phyloP scores from a whole-genome alignment of 2,329 filamentous ascomycete genomes.

The Blastomyces percursus region DNA sequence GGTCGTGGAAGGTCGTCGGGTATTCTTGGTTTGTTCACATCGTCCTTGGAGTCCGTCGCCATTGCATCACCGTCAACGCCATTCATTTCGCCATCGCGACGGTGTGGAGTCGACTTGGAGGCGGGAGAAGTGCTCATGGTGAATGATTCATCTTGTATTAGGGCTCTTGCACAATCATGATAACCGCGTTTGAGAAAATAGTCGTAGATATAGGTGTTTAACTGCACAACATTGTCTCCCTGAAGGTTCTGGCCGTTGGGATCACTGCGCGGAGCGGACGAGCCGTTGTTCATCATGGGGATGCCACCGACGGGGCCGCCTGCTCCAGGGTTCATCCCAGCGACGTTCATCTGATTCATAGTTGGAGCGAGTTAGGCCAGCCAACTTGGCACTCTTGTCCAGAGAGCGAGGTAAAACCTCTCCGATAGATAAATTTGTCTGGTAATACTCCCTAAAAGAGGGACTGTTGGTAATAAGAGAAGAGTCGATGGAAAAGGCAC shows the following conservation, averaged over 20 bases:
- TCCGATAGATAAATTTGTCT: background rate
- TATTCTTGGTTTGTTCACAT: slow-evolving; percentile 56
- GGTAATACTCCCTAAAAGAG: background rate
- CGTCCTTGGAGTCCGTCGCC: slow-evolving; percentile 75
- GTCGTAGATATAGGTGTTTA: slow-evolving; percentile 59
- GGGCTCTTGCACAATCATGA: slow-evolving; percentile 67
- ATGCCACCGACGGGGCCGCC: slow-evolving; percentile 48
- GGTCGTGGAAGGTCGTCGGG: slow-evolving; percentile 65
- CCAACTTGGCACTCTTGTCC: slow-evolving; percentile 24
- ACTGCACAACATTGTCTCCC: slow-evolving; percentile 31
- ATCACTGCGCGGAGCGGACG: slow-evolving; percentile 34
- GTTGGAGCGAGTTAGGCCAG: slow-evolving; percentile 25
- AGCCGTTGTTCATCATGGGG: slow-evolving; percentile 45
- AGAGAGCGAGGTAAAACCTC: slow-evolving; percentile 9
- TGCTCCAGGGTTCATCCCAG: slow-evolving; percentile 44
- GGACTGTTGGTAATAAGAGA: background rate
- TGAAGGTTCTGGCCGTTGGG: slow-evolving; percentile 28
- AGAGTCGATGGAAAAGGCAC: background rate
- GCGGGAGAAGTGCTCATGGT: slow-evolving; percentile 46
- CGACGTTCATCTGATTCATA: slow-evolving; percentile 47
- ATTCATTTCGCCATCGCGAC: slow-evolving; percentile 60
- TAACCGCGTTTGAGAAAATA: slow-evolving; percentile 76
- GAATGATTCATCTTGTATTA: slow-evolving; percentile 52
- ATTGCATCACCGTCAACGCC: slow-evolving; percentile 63
- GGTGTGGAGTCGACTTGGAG: slow-evolving; percentile 55